Conservation (phyloP, 805 yeast species). For the Saccharomycopsis javanensis region DNA sequence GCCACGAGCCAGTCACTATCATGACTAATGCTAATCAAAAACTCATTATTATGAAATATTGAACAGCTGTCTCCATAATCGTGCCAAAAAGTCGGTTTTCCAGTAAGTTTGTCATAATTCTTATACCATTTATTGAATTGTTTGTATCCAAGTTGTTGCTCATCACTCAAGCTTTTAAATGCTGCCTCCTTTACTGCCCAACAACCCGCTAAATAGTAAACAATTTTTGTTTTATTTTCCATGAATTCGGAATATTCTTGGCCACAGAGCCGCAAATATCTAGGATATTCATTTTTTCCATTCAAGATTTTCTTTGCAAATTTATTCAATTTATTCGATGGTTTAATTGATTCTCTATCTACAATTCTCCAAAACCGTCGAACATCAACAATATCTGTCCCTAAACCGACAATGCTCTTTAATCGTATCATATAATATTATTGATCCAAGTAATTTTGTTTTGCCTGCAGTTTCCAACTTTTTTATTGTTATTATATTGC, state of each 20-base stretch:
- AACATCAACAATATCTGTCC: conserved; percentile 12
- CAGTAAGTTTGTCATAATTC: conserved; percentile 30
- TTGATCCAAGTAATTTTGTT: too few relatives aligned
- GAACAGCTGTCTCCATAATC: not conserved
- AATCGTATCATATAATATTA: not conserved
- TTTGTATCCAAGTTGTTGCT: conserved; percentile 40
- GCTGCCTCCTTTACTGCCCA: conserved; percentile 77
- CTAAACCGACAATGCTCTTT: conserved; percentile 11
- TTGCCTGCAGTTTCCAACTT: too few relatives aligned
- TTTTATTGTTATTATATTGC: too few relatives aligned
- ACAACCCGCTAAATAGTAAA: conserved; percentile 8
- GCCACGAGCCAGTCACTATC: conserved; percentile 54
- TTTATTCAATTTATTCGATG: conserved; percentile 6
- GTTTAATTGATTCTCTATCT: not conserved
- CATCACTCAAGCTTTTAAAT: conserved; percentile 44
- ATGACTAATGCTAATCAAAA: conserved; percentile 51
- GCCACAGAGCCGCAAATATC: not conserved
- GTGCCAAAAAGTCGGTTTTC: conserved; percentile 34
- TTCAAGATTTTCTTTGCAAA: conserved; percentile 12
- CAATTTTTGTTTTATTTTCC: not conserved
- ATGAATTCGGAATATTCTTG: not conserved
- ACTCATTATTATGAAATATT: conserved; percentile 32
- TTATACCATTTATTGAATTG: conserved; percentile 54
- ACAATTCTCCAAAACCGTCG: conserved; percentile 9
- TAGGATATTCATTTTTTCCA: conserved; percentile 1